Evolutionary conservation across 176 grass and related monocot species (phyloP).

Genomic region (Paspalum notatum): DNA sequence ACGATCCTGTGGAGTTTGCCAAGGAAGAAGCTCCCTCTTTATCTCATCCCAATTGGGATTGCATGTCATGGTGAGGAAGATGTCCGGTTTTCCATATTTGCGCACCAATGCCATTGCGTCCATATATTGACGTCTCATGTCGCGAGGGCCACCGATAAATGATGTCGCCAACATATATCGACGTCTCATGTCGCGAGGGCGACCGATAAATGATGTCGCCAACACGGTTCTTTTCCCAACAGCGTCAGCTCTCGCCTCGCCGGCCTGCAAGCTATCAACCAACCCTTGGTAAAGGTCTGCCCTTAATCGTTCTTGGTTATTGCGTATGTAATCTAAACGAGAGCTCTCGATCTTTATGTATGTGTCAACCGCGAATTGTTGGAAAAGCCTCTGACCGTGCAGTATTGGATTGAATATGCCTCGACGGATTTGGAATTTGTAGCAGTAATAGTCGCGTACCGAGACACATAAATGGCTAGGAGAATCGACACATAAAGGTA

Average conservation of each 20-base stretch:
- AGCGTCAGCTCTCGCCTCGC: neutral
- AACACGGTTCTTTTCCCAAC: neutral
- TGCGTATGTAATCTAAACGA: neutral
- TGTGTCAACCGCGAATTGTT: constrained; percentile 5
- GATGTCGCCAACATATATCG: neutral
- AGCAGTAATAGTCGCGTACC: neutral
- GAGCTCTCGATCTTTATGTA: neutral
- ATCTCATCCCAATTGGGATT: neutral
- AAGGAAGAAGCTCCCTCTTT: neutral
- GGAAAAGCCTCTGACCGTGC: neutral
- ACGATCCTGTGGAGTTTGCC: neutral
- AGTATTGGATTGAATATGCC: constrained; percentile 1
- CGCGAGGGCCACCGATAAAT: neutral
- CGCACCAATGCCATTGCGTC: neutral
- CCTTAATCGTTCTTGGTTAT: neutral
- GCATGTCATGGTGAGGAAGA: neutral
- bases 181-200: neutral
- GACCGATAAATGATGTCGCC: neutral
- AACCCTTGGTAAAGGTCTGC: neutral
- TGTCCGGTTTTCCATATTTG: neutral
- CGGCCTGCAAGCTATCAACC: neutral
- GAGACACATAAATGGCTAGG: neutral
- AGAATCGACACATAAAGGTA: neutral
- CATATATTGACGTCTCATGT: neutral
- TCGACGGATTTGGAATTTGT: neutral